Conservation (phyloP, 2,329 filamentous ascomycete species). For the Stemphylium lycopersici region DNA sequence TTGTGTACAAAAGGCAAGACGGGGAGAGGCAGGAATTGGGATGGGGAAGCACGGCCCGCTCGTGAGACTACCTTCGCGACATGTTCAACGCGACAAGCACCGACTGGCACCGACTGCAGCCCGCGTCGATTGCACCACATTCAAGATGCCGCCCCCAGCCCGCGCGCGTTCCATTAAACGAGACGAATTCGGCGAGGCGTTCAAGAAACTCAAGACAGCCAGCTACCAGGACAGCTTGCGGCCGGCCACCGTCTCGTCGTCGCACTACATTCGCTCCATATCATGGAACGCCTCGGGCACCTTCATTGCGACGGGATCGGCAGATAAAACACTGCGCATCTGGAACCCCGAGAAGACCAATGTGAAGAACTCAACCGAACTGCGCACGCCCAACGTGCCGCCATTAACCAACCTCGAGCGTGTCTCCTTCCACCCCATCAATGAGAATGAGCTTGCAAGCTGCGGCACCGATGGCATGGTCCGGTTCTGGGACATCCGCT, state of each 20-base stretch:
- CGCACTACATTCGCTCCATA: conserved; percentile 68
- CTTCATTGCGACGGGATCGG: conserved; percentile 80
- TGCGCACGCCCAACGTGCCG: conserved; percentile 65
- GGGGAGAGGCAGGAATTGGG: background rate
- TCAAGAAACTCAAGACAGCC: conserved; percentile 72
- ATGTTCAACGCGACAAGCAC: background rate
- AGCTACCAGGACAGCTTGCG: conserved; percentile 61
- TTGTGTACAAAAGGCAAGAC: background rate
- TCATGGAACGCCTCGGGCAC: conserved; percentile 88
- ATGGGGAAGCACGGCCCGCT: conserved; percentile 7
- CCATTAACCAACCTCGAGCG: conserved; percentile 64
- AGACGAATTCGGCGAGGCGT: conserved; percentile 70
- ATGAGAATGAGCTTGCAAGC: conserved; percentile 78
- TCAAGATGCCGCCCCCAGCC: conserved; percentile 47
- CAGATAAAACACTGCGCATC: conserved; percentile 73
- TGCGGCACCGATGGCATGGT: conserved; percentile 75
- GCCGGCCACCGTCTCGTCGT: conserved; percentile 40
- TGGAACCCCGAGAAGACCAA: conserved; percentile 82
- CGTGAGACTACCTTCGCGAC: conserved; percentile 1
- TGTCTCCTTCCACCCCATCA: conserved; percentile 77
- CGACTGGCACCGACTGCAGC: background rate
- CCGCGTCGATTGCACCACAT: background rate
- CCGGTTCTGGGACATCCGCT: conserved; percentile 81
- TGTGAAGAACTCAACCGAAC: conserved; percentile 75
- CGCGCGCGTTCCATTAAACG: conserved; percentile 67